Conservation (phyloP, 805 yeast species). For the Starmerella sp. region DNA sequence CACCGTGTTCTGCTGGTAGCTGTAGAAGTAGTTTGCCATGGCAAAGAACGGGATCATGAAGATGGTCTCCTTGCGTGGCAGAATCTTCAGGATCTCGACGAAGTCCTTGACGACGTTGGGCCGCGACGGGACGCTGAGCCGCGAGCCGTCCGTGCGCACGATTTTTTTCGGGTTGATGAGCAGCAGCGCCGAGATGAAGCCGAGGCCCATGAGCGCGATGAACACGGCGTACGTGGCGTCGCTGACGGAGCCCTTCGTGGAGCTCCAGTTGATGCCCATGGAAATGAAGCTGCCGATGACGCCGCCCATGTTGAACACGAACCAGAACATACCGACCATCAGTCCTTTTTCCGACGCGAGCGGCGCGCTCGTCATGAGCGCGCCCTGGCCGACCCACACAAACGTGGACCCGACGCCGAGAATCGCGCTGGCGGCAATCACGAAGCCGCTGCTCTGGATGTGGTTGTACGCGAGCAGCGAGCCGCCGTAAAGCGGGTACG, state of each 20-base stretch:
- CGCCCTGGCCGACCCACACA: slow-evolving; percentile 51
- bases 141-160: slow-evolving; percentile 15
- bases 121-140: slow-evolving; percentile 4
- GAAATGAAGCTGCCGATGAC: slow-evolving; percentile 50
- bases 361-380: slow-evolving; percentile 46
- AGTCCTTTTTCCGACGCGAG: slow-evolving; percentile 41
- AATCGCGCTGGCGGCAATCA: slow-evolving; percentile 46
- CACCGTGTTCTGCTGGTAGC: slow-evolving; percentile 51
- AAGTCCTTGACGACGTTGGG: slow-evolving; percentile 35
- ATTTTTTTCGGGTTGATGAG: slow-evolving; percentile 12
- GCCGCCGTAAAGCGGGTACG: slow-evolving; percentile 44
- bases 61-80: slow-evolving; percentile 35
- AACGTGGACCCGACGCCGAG: slow-evolving; percentile 45
- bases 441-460: slow-evolving; percentile 39
- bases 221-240: slow-evolving; percentile 48
- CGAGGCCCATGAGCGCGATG: slow-evolving; percentile 41
- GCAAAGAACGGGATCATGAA: slow-evolving; percentile 51
- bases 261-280: slow-evolving; percentile 41
- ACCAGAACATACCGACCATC: slow-evolving; percentile 48
- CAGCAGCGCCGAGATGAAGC: slow-evolving; percentile 30
- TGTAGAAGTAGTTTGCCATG: slow-evolving; percentile 55
- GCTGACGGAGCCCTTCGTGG: slow-evolving; percentile 29
- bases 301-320: slow-evolving; percentile 51
- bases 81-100: slow-evolving; percentile 30
- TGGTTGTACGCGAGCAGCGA: slow-evolving; percentile 41